phyloP scores from a whole-genome alignment of 495 filamentous ascomycete species.

The Penicillium antarcticum region DNA sequence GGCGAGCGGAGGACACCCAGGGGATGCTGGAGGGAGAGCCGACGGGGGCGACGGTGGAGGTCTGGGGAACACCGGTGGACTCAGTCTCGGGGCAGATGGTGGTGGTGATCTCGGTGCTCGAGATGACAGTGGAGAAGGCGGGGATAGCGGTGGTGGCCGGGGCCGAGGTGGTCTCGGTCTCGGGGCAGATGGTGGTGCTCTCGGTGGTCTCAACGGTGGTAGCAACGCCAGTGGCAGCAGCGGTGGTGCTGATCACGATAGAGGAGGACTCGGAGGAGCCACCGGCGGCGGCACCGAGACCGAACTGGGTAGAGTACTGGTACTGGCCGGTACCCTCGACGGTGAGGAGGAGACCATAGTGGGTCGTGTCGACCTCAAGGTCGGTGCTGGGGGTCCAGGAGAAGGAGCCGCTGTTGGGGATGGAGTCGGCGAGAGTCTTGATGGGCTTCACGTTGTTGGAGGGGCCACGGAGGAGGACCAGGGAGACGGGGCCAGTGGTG shows the following conservation, averaged over 20 bases:
- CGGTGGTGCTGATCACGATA: neutral
- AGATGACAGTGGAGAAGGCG: constrained; percentile 1
- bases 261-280: constrained; percentile 16
- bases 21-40: constrained; percentile 11
- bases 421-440: constrained; percentile 51
- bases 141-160: constrained; percentile 9
- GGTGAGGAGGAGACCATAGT: constrained; percentile 68
- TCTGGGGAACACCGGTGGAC: constrained; percentile 9
- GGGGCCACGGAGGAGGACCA: constrained; percentile 63
- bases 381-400: constrained; percentile 50
- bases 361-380: constrained; percentile 46
- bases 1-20: constrained; percentile 10
- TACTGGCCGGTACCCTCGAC: constrained; percentile 59
- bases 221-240: constrained; percentile 10
- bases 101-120: constrained; percentile 12
- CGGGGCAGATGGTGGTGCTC: constrained; percentile 21
- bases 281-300: constrained; percentile 50
- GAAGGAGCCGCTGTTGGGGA: constrained; percentile 57
- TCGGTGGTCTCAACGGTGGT: constrained; percentile 20
- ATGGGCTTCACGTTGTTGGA: constrained; percentile 52
- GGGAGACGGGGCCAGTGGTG: constrained; percentile 47
- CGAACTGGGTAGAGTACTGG: constrained; percentile 71
- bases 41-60: constrained; percentile 23
- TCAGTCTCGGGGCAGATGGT: constrained; percentile 22
- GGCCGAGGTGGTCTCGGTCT: constrained; percentile 16